Conservation (phyloP, 2,329 filamentous ascomycete species). For the Aspergillus luchuensis region DNA sequence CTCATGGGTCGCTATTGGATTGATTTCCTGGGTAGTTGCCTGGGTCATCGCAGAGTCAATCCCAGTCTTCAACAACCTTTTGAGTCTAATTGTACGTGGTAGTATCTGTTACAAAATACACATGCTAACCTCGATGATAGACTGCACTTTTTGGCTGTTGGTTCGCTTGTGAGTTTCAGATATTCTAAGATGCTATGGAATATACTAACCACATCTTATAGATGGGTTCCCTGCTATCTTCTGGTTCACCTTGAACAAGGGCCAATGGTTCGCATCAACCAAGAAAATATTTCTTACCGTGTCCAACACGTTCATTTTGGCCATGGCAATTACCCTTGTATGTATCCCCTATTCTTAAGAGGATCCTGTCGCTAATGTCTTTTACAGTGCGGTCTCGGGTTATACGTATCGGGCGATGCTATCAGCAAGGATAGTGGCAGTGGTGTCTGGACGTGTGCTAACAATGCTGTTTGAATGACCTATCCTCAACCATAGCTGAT, state of each 20-base stretch:
- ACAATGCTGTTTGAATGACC: slow-evolving; percentile 29
- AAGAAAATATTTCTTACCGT: slow-evolving; percentile 48
- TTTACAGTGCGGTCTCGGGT: slow-evolving; percentile 42
- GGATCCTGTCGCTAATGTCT: slow-evolving; percentile 4
- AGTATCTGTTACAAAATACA: neutral
- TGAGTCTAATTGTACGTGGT: slow-evolving; percentile 58
- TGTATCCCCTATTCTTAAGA: slow-evolving; percentile 9
- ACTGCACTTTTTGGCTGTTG: slow-evolving; percentile 64
- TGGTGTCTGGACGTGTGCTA: slow-evolving; percentile 44
- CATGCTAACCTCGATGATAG: slow-evolving; percentile 26
- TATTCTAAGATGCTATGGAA: neutral
- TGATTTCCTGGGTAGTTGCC: slow-evolving; percentile 59
- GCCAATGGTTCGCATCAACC: slow-evolving; percentile 39
- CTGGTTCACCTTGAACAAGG: slow-evolving; percentile 53
- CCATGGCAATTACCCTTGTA: slow-evolving; percentile 33
- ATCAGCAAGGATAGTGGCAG: slow-evolving; percentile 38
- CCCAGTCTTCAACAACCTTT: slow-evolving; percentile 66
- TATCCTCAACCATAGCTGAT: neutral
- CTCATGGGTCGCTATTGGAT: slow-evolving; percentile 61
- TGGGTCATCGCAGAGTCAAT: slow-evolving; percentile 70
- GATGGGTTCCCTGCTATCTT: slow-evolving; percentile 48
- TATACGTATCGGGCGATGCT: slow-evolving; percentile 44
- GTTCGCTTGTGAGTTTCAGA: slow-evolving; percentile 55
- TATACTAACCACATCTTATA: slow-evolving; percentile 15
- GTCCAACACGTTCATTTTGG: slow-evolving; percentile 47